Evolutionary conservation across 2,329 filamentous ascomycete species (phyloP).

Genomic region (Diplodia seriata): DNA sequence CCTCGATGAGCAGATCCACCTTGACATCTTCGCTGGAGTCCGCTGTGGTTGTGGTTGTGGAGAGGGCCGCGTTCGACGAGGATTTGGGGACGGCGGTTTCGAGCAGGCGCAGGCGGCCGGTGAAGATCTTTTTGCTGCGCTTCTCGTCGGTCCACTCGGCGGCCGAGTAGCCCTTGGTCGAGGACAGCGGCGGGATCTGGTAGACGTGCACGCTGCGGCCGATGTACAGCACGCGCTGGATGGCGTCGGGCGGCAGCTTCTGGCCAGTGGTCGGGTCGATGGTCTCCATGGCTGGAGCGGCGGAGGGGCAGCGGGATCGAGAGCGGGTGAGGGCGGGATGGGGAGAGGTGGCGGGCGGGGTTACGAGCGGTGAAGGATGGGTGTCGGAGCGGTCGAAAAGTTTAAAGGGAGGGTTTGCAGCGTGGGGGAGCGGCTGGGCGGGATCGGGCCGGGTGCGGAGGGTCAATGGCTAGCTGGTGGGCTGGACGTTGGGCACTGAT

Average conservation of each 20-base stretch:
- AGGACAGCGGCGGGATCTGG: slow-evolving; percentile 79
- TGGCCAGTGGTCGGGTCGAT: slow-evolving; percentile 75
- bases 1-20: slow-evolving; percentile 80
- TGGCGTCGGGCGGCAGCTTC: slow-evolving; percentile 74
- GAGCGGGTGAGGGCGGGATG: not conserved
- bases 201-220: slow-evolving; percentile 81
- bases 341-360: not conserved
- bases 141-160: slow-evolving; percentile 75
- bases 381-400: slow-evolving; percentile 9
- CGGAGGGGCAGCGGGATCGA: not conserved
- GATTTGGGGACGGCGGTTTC: slow-evolving; percentile 68
- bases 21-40: slow-evolving; percentile 64
- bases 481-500: slow-evolving; percentile 21
- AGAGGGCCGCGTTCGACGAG: slow-evolving; percentile 34
- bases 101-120: slow-evolving; percentile 77
- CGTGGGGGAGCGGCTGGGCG: slow-evolving; percentile 8
- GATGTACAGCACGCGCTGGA: slow-evolving; percentile 84
- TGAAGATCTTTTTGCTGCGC: slow-evolving; percentile 79
- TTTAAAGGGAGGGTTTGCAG: slow-evolving; percentile 5
- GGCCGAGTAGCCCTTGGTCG: slow-evolving; percentile 80
- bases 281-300: slow-evolving; percentile 60
- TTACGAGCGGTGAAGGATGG: slow-evolving; percentile 11
- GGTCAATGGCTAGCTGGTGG: slow-evolving; percentile 12
- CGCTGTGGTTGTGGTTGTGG: slow-evolving; percentile 34
- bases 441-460: slow-evolving; percentile 1